Conservation (phyloP, 192 early-diverging fungal genomes). For the Mycoemilia scoparia region DNA sequence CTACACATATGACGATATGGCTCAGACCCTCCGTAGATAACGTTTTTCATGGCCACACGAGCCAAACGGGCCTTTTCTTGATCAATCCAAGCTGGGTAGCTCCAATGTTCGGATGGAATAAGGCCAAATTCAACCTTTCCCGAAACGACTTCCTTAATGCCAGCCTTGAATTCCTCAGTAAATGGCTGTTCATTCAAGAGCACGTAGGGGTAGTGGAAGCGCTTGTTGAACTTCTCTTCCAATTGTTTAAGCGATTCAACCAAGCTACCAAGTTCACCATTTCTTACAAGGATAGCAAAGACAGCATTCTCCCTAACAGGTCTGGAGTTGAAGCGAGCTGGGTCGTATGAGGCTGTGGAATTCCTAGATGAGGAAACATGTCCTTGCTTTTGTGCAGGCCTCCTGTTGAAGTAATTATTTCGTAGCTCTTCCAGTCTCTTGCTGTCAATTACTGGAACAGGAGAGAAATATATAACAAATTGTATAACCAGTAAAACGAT, state of each 20-base stretch:
- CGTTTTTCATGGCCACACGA: conserved; percentile 3
- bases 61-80: conserved; percentile 4
- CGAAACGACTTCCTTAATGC: conserved; percentile 6
- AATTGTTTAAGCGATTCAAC: conserved; percentile 36
- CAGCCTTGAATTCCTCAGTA: conserved; percentile 24
- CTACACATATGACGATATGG: conserved; percentile 53
- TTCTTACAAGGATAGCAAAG: conserved; percentile 54
- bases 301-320: conserved; percentile 44
- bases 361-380: too few relatives aligned
- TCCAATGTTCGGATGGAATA: conserved; percentile 44
- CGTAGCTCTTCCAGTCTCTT: too few relatives aligned
- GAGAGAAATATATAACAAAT: too few relatives aligned
- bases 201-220: conserved; percentile 41
- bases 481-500: too few relatives aligned
- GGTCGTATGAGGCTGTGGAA: too few relatives aligned
- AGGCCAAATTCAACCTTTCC: conserved; percentile 18
- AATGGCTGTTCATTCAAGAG: conserved; percentile 43
- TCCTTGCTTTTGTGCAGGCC: too few relatives aligned
- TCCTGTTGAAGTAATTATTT: too few relatives aligned
- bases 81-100: conserved; percentile 52
- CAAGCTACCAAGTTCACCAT: conserved; percentile 45
- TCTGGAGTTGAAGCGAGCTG: too few relatives aligned
- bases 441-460: too few relatives aligned
- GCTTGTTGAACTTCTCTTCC: conserved; percentile 35
- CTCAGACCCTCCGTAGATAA: conserved; percentile 42